These are phyloP conservation scores for Microbotryum scabiosae DNA, from an alignment of 1,284 basidiomycete species.

Conservation along the genomic window DNA sequence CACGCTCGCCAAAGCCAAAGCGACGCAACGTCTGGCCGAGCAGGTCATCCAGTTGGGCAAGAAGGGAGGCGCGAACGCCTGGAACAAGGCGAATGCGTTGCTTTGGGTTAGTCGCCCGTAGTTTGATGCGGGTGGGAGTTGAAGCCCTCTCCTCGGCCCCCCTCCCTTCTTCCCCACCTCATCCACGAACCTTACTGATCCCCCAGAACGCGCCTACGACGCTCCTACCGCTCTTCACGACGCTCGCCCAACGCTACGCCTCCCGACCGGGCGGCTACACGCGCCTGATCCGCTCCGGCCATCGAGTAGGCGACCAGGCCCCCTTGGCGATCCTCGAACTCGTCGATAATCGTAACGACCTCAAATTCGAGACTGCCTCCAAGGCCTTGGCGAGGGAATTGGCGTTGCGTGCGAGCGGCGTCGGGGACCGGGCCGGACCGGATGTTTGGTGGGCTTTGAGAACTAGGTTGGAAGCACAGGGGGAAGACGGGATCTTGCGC, in stretches of 20 bases:
- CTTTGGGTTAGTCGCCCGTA: constrained; percentile 50
- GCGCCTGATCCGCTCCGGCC: constrained; percentile 80
- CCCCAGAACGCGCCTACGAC: constrained; percentile 35
- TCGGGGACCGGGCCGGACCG: neutral
- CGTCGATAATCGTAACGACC: constrained; percentile 85
- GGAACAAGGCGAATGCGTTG: constrained; percentile 44
- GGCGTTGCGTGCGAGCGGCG: constrained; percentile 13
- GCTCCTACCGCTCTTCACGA: constrained; percentile 70
- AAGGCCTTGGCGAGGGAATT: constrained; percentile 69
- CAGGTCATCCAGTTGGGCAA: constrained; percentile 91
- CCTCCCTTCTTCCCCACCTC: neutral
- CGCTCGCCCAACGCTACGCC: constrained; percentile 72
- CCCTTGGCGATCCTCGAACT: constrained; percentile 85
- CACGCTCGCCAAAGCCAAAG: constrained; percentile 90
- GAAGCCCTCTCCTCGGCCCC: too few species aligned
- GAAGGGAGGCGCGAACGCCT: constrained; percentile 46
- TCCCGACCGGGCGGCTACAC: constrained; percentile 89
- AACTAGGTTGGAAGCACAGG: constrained; percentile 4
- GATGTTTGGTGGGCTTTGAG: constrained; percentile 11
- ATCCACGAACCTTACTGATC: neutral
- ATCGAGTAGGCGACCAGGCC: constrained; percentile 85
- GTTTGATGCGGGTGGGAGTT: too few species aligned
- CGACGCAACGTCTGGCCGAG: constrained; percentile 82
- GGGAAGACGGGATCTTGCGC: neutral
- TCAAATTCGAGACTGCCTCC: constrained; percentile 76